A percentile compares a stretch with the other conserved stretches of the same genome.
phyloP scores from a whole-genome alignment of 2,329 filamentous ascomycete species.

The Simplicillium aogashimaense region DNA sequence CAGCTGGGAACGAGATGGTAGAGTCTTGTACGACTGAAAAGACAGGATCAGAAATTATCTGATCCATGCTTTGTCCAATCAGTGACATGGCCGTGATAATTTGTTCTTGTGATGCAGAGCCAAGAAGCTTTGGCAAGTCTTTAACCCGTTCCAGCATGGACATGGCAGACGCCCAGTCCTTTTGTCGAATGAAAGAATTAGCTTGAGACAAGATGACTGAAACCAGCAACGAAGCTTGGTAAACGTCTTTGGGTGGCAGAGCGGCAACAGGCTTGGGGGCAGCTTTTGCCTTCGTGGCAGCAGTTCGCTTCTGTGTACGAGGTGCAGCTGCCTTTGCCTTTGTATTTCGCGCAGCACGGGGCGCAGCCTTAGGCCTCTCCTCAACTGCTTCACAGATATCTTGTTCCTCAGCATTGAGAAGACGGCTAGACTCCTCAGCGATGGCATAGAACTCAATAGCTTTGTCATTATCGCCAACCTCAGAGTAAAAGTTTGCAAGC shows the following conservation, averaged over 20 bases:
- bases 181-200: slow-evolving; percentile 33
- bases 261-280: slow-evolving; percentile 8
- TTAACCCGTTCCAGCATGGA: slow-evolving; percentile 41
- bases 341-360: slow-evolving; percentile 4
- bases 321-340: slow-evolving; percentile 7
- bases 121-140: slow-evolving; percentile 29
- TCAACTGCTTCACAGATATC: slow-evolving; percentile 2
- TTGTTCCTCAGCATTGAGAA: slow-evolving; percentile 16
- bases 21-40: slow-evolving; percentile 90
- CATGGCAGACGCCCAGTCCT: slow-evolving; percentile 49
- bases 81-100: slow-evolving; percentile 59
- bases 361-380: slow-evolving; percentile 9
- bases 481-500: slow-evolving; percentile 45
- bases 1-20: slow-evolving; percentile 74
- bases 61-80: slow-evolving; percentile 57
- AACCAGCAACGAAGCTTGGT: slow-evolving; percentile 25
- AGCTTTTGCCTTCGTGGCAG: slow-evolving; percentile 13
- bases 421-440: slow-evolving; percentile 37
- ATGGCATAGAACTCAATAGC: slow-evolving; percentile 32
- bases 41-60: slow-evolving; percentile 70
- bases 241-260: slow-evolving; percentile 19
- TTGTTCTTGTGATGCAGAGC: slow-evolving; percentile 36
- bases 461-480: slow-evolving; percentile 32
- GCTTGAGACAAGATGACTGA: slow-evolving; percentile 28
- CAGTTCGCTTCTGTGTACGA: slow-evolving; percentile 2